Evolutionary conservation across 2,329 filamentous ascomycete genomes (phyloP), one percentile per base, ranked within the genome.

Genomic region (Cladosporium colombiae): DNA sequence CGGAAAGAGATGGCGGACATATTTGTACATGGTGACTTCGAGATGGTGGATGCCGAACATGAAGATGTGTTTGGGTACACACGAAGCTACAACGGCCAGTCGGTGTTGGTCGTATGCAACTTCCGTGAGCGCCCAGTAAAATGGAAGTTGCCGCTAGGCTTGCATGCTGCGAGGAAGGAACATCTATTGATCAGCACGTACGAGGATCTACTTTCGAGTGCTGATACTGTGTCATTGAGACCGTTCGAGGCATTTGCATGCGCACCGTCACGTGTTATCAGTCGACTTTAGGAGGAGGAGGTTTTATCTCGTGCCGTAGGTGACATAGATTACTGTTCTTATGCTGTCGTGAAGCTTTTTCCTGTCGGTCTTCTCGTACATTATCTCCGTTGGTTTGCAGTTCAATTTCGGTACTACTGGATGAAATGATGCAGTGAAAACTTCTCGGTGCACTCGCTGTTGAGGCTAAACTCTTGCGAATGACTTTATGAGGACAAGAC

Each of bases 1-100:
- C 81, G 88, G 52, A 87, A 86, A 74, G 75, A 83, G 68, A 80
- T 87, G 71, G 80, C 80, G 14, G 82, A 87, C 52, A 74, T 88
- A 10, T 86, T 91, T 65, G 83, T 89, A 0, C 84, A 89, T 70
- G 88, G 88, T 0, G 33, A 53, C 16, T 71, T 71, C 25, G 65
- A 71, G 53, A 57, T 70, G 27, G 44, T 69, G 5, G 69, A 72
- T 35, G 18, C 57, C 11, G 62, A 64, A 11, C 68, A 67, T 44
- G 53, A 69, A 18, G 63, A 67, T 14, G 66, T 69, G 10, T 66
- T 72, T 29, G 59, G 68, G 5, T 72, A 67, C 53, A 64, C 37
- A 2, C 52, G 62, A 37, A 63, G 29, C 27, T 66, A 35, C 49
- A 46, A 56, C 13, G 55, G 46, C 7, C 35, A 67, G 31, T 55